Evolutionary conservation across 2,329 filamentous ascomycete genomes (phyloP).

Genomic region (Sporothrix dimorphospora): DNA sequence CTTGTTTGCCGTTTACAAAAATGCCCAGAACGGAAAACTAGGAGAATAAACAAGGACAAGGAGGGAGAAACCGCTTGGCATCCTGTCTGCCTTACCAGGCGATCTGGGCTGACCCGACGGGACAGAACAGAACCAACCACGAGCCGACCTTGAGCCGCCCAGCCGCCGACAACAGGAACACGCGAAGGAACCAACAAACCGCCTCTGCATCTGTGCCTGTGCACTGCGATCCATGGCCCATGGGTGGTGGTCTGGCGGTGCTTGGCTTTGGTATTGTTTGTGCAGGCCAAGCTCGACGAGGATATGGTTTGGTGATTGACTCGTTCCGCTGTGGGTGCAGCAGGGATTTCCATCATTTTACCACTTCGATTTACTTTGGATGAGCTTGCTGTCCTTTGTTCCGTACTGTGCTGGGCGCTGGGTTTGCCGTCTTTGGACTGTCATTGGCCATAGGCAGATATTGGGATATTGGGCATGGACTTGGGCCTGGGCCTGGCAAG

Average conservation of each 20-base stretch:
- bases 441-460: background rate
- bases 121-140: background rate
- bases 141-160: background rate
- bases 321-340: background rate
- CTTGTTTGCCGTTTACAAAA: background rate
- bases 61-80: background rate
- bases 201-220: background rate
- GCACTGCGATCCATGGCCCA: background rate
- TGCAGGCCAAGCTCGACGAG: background rate
- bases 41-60: background rate
- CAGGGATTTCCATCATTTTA: constrained; percentile 1
- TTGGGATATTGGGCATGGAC: background rate
- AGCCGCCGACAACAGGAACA: background rate
- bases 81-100: constrained; percentile 14
- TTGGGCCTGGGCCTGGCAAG: background rate
- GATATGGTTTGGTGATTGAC: background rate
- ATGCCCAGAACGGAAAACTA: background rate
- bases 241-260: too few species aligned
- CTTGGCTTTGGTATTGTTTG: background rate
- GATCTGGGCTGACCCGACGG: constrained; percentile 5
- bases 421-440: background rate
- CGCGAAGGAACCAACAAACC: background rate
- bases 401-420: background rate
- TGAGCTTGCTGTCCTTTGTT: background rate
- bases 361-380: background rate